phyloP scores from a whole-genome alignment of 2,329 filamentous ascomycete species.

The Trichoderma polysporum region DNA sequence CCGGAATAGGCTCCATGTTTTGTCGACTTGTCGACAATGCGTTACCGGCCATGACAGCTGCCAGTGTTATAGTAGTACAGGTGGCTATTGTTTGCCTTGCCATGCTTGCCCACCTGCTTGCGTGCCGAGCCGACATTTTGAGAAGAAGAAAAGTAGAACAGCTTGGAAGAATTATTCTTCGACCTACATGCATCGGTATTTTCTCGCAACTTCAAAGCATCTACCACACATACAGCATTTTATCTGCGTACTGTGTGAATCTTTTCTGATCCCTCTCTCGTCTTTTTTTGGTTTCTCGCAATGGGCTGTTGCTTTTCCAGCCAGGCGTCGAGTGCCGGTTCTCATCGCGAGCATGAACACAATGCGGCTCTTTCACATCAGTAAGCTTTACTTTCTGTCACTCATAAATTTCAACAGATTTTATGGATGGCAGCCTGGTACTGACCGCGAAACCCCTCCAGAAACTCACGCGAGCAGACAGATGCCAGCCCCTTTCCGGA shows the following conservation, averaged over 20 bases:
- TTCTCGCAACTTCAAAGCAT: neutral
- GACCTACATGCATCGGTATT: neutral
- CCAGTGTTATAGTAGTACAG: conserved; percentile 16
- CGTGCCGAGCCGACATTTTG: neutral
- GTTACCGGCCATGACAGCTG: conserved; percentile 5
- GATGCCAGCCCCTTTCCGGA: neutral
- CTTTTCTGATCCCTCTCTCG: no score
- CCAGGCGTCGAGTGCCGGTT: conserved; percentile 2
- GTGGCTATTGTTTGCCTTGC: conserved; percentile 9
- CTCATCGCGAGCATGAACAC: neutral
- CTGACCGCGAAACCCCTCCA: neutral
- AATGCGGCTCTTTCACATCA: conserved; percentile 3
- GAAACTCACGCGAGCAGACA: neutral
- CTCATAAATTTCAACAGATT: no score
- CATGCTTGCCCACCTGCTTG: neutral
- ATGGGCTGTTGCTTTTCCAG: conserved; percentile 22
- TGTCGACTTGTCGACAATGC: neutral
- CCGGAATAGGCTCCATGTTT: neutral
- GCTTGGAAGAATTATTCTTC: neutral
- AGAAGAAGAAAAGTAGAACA: neutral
- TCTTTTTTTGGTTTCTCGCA: neutral
- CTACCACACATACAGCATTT: no score
- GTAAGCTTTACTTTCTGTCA: neutral
- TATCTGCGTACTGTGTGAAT: neutral
- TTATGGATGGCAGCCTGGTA: neutral